Conservation (phyloP, 164 flowering plant species). For the Pachysandra terminalis region DNA sequence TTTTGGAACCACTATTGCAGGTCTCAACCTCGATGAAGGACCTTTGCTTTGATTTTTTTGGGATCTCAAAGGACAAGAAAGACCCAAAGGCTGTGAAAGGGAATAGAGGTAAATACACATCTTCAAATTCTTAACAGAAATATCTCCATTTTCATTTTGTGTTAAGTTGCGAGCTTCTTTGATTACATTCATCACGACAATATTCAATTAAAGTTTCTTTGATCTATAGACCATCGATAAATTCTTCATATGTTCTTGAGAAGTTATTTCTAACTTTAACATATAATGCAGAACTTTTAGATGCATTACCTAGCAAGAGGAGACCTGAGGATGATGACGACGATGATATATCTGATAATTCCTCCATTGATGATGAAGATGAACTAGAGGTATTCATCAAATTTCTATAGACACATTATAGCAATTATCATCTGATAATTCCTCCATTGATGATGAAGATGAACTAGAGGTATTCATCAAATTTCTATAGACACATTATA, state of each 20-base stretch:
- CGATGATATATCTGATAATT: constrained; percentile 45
- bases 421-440: constrained; percentile 29
- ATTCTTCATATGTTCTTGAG: background rate
- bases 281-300: constrained; percentile 55
- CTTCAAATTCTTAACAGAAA: background rate
- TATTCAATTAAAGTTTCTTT: no score
- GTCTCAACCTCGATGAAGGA: constrained; percentile 86
- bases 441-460: constrained; percentile 53
- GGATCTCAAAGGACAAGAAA: constrained; percentile 76
- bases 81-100: constrained; percentile 73
- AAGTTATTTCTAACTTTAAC: background rate
- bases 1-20: constrained; percentile 38
- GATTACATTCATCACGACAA: background rate
- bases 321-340: constrained; percentile 71
- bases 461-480: constrained; percentile 43
- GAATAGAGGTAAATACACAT: constrained; percentile 55
- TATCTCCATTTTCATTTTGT: background rate
- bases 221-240: background rate
- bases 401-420: no score
- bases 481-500: no score
- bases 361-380: constrained; percentile 53
- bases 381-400: constrained; percentile 43
- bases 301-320: constrained; percentile 80
- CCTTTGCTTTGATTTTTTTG: constrained; percentile 81
- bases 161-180: background rate